phyloP scores from a whole-genome alignment of 768 basidiomycete species.

The Omphalotus guepiniiformis region DNA sequence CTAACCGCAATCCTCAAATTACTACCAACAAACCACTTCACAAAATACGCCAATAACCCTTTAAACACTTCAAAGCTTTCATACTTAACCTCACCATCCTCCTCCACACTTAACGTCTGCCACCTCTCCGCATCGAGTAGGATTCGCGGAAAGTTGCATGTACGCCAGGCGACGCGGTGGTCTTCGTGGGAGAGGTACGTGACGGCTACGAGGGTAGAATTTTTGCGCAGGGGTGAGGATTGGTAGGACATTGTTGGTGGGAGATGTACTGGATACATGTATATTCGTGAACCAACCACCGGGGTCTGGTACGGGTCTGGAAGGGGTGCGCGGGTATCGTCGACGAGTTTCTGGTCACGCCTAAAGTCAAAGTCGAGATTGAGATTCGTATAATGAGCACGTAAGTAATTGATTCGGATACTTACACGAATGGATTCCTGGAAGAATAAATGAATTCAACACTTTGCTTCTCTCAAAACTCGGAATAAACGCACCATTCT shows the following conservation, averaged over 20 bases:
- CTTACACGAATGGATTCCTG: constrained; percentile 70
- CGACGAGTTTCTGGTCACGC: constrained; percentile 46
- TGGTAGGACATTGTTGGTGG: constrained; percentile 53
- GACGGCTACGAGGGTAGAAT: constrained; percentile 41
- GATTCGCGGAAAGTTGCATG: constrained; percentile 37
- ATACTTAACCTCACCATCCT: constrained; percentile 47
- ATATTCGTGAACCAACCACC: constrained; percentile 40
- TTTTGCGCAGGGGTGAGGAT: constrained; percentile 25
- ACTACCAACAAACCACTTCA: constrained; percentile 39
- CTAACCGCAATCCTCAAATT: constrained; percentile 42
- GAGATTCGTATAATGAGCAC: background rate
- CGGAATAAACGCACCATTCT: constrained; percentile 59
- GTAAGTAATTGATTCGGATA: constrained; percentile 8
- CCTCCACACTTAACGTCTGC: constrained; percentile 53
- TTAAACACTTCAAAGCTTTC: constrained; percentile 60
- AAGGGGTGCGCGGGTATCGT: constrained; percentile 36
- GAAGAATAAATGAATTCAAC: constrained; percentile 6
- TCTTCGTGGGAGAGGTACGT: constrained; percentile 48
- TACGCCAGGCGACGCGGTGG: constrained; percentile 55
- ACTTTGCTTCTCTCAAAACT: background rate
- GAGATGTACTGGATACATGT: constrained; percentile 50
- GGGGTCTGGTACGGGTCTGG: constrained; percentile 39
- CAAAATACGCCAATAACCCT: constrained; percentile 50
- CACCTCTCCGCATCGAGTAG: constrained; percentile 54
- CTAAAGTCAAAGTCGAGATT: too few relatives aligned